These are phyloP conservation scores for Cardamine chenopodiifolia DNA, from an alignment of 345 rosid genomes.

Conservation along the genomic window DNA sequence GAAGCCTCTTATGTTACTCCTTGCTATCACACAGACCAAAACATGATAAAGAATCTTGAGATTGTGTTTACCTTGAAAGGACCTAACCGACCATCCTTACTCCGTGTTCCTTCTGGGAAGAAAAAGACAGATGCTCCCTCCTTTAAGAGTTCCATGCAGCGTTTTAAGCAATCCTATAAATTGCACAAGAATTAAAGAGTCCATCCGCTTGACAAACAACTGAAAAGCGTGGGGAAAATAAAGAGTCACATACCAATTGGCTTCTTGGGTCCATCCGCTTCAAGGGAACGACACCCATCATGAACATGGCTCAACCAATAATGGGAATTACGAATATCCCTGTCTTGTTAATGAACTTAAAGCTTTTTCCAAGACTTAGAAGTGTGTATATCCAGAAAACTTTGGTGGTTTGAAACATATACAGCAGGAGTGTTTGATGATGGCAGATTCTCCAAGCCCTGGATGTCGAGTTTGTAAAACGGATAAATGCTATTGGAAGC, in stretches of 20 bases:
- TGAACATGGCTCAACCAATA: conserved; percentile 92
- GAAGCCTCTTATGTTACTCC: background rate
- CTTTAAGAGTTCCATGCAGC: conserved; percentile 74
- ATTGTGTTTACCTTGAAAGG: conserved; percentile 70
- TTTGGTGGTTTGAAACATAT: conserved; percentile 92
- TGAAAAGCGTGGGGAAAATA: background rate
- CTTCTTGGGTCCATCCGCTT: conserved; percentile 92
- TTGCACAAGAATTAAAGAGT: conserved; percentile 20
- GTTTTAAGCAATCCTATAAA: conserved; percentile 81
- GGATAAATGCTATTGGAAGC: conserved; percentile 59
- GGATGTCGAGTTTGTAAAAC: conserved; percentile 58
- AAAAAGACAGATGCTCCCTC: conserved; percentile 83
- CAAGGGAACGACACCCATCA: conserved; percentile 85
- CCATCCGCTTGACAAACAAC: background rate
- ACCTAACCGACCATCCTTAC: conserved; percentile 82
- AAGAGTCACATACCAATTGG: conserved; percentile 64
- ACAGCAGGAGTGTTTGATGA: conserved; percentile 74
- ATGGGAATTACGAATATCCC: conserved; percentile 72
- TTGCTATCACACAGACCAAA: background rate
- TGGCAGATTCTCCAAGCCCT: conserved; percentile 87
- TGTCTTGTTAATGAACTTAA: conserved; percentile 91
- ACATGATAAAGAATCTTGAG: conserved; percentile 5
- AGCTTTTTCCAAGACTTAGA: conserved; percentile 77
- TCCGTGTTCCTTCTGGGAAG: conserved; percentile 96
- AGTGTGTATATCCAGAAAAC: conserved; percentile 90